Conservation (phyloP, 805 yeast genomes). For the Metschnikowia noctiluminum region DNA sequence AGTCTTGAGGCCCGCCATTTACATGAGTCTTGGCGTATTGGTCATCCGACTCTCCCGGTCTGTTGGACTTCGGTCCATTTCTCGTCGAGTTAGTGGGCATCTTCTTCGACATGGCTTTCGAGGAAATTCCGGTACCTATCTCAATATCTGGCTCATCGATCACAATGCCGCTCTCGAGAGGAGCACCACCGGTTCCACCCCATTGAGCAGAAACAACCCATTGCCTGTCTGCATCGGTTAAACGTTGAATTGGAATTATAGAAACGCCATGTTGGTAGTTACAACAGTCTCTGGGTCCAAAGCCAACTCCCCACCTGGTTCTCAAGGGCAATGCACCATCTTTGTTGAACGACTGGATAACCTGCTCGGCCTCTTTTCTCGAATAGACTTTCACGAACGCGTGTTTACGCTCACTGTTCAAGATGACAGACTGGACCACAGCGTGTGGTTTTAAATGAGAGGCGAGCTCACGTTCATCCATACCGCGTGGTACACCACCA, state of each 20-base stretch:
- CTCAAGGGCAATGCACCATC: constrained; percentile 65
- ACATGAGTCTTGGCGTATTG: constrained; percentile 36
- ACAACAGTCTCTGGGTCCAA: constrained; percentile 97
- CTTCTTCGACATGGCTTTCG: constrained; percentile 85
- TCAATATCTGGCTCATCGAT: constrained; percentile 98
- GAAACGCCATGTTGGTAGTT: constrained; percentile 90
- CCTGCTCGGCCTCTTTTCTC: constrained; percentile 85
- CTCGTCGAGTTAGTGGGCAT: constrained; percentile 89
- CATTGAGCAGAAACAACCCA: constrained; percentile 91
- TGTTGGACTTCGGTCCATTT: constrained; percentile 80
- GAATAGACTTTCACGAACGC: constrained; percentile 95
- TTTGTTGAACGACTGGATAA: constrained; percentile 67
- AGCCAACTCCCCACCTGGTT: constrained; percentile 98
- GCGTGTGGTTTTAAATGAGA: constrained; percentile 78
- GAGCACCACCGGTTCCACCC: constrained; percentile 95
- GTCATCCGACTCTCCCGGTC: constrained; percentile 54
- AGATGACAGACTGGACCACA: constrained; percentile 85
- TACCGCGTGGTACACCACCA: constrained; percentile 85
- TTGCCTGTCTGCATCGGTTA: constrained; percentile 89
- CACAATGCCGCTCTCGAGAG: constrained; percentile 71
- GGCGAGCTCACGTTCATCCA: constrained; percentile 73
- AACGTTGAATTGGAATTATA: constrained; percentile 77
- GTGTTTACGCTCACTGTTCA: constrained; percentile 86
- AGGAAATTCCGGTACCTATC: constrained; percentile 89
- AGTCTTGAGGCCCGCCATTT: constrained; percentile 38